phyloP scores from a whole-genome alignment of 2,329 filamentous ascomycete species.

The Penicillium sp. region DNA sequence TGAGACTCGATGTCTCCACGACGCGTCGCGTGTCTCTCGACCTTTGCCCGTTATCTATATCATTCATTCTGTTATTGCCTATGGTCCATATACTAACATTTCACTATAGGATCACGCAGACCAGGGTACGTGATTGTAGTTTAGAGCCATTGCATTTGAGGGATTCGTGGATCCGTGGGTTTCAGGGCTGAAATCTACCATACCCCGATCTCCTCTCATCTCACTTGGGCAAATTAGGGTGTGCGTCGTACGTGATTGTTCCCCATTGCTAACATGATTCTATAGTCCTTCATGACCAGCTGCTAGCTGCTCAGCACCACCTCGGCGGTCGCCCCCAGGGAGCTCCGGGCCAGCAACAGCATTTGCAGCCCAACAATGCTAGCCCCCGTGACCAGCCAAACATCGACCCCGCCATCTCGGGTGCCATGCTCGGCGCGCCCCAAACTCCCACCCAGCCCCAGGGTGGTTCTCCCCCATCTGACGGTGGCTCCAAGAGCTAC shows the following conservation, averaged over 20 bases:
- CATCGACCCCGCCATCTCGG: slow-evolving; percentile 60
- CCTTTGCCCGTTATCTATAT: slow-evolving; percentile 10
- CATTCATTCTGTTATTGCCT: background rate
- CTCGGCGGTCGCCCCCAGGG: slow-evolving; percentile 42
- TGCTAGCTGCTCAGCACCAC: slow-evolving; percentile 53
- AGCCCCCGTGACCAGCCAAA: slow-evolving; percentile 53
- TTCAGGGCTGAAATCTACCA: background rate
- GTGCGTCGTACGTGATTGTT: background rate
- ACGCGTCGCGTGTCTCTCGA: slow-evolving; percentile 16
- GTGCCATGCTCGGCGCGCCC: slow-evolving; percentile 49
- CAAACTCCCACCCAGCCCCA: slow-evolving; percentile 35
- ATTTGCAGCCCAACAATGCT: slow-evolving; percentile 41
- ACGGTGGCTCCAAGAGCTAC: slow-evolving; percentile 66
- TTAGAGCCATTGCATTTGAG: background rate
- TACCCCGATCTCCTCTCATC: background rate
- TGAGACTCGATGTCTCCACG: background rate
- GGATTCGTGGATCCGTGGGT: background rate
- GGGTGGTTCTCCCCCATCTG: slow-evolving; percentile 26
- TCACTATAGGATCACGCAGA: slow-evolving; percentile 44
- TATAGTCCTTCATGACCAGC: slow-evolving; percentile 62
- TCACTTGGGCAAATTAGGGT: background rate
- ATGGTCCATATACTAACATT: slow-evolving; percentile 16
- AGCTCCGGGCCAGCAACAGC: slow-evolving; percentile 43
- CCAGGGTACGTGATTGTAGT: slow-evolving; percentile 41
- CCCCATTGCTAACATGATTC: slow-evolving; percentile 11